Base-by-base conservation (phyloP, 306 rosid species). In the Mucuna pruriens region DNA sequence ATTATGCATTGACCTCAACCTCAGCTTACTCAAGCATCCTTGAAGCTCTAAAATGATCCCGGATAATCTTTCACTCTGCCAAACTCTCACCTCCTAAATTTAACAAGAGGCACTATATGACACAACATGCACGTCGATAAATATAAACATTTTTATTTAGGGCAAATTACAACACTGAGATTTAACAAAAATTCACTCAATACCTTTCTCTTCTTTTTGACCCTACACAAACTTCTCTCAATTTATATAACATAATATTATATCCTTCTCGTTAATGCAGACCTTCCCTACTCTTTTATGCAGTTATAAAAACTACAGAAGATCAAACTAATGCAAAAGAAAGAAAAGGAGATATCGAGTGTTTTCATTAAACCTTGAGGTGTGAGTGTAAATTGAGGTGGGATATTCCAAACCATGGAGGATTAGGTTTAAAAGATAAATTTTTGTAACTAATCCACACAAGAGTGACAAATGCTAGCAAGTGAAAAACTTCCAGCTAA, bases 371-470 rank as follows among this genome's bases (percentile, higher is more conserved):
- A 55, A 55, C 31, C 31, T 52, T 7, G 17, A 17, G 8, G 20
- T 51, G 25, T 17, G 12, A 46, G 40, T 52, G 60, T 52, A 17
- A 19, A n/a, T 49, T 51, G 0, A 33, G 29, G 31, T 54, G 65
- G 52, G 16, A 46, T 63, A 15, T 75, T 74, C 74, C 44, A 58
- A 78, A 78, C 38, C 52, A 65, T 23, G 70, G 38, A 72, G 42
- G 58, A 68, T 46, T 25, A 44, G 23, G 65, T 10, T 16, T 63
- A 34, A 44, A 71, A 34, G 57, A 68, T 25, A 48, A 75, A 34
- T n/a, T 34, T 7, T 2, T 68, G 44, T 23, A 36, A 26, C 42
- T 75, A n/a, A 71, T 58, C 40, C 44, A 70, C 11, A 38, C 10
- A 25, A 40, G 57, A 45, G n/a, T n/a, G 38, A 25, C 3, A 33